Evolutionary conservation across 2,329 filamentous ascomycete species (phyloP), one percentile per base, ranked within the genome.

Genomic region (Claviceps fusiformis): DNA sequence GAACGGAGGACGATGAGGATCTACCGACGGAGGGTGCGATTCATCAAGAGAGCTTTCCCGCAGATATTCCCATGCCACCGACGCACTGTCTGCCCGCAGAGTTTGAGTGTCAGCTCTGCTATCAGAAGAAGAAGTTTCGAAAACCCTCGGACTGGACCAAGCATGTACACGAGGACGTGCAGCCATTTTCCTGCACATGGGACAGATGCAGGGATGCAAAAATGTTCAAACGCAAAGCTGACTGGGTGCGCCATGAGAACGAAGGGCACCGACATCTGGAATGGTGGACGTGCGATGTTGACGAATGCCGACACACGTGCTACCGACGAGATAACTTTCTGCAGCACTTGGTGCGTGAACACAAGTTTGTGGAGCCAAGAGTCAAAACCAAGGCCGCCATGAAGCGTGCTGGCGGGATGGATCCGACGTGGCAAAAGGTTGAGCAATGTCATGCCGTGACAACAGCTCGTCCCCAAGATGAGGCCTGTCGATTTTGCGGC

Each of bases 111-210:
- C 85, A 87, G 43, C 74, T 95, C 27, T 95, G 91, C 71, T 95
- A 89, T 72, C 82, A 85, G 61, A 79, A 83, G 53, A 95, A 93
- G 74, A 89, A 83, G 63, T 90, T 93, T 62, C 81, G 85, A 62
- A 95, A 95, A 68, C 91, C 90, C 17, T 95, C 90, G 0, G 91
- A 96, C 69, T 96, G 91, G 91, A 95, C 90, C 1, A 95, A 96
- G 67, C 91, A 96, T 64, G 88, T 96, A 0, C 89, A 95, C 62
- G 91, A 95, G 69, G 91, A 96, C 66, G 82, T 95, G 1, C 87
- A 93, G 65, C 91, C 91, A 0, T 95, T 95, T 62, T 95, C 89
- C 3, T 96, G 91, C 70, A 95, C 90, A 0, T 95, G 92, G 73
- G 82, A 86, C 2, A 78, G 82, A 52, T 95, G 91, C 65, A 79